These are phyloP conservation scores for Backusella luteola DNA, from an alignment of 192 early-diverging fungal genomes.

Conservation along the genomic window DNA sequence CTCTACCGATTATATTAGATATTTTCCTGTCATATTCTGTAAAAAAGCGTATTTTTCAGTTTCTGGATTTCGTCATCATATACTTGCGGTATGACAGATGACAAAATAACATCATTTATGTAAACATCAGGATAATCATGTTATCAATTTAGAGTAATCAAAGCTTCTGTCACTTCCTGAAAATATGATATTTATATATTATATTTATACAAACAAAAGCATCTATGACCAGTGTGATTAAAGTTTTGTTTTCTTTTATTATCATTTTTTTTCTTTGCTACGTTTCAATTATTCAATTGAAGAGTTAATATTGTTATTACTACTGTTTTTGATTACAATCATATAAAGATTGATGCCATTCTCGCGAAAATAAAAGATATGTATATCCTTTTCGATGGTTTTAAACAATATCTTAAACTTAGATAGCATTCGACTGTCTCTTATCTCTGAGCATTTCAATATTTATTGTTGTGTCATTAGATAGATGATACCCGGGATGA, in stretches of 20 bases:
- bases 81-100: background rate
- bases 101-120: background rate
- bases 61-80: background rate
- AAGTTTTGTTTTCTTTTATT: background rate
- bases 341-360: background rate
- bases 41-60: background rate
- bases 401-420: background rate
- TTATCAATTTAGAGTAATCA: background rate
- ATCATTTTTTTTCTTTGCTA: background rate
- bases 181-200: background rate
- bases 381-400: background rate
- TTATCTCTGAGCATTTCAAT: background rate
- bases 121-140: background rate
- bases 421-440: background rate
- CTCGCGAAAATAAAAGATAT: background rate
- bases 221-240: background rate
- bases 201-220: background rate
- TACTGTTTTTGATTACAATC: background rate
- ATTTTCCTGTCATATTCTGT: background rate
- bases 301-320: background rate
- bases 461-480: background rate
- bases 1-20: background rate
- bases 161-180: background rate
- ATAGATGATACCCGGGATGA: background rate
- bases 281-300: background rate